Evolutionary conservation across 148 eudicot genomes (phyloP).

Genomic region (Nepenthes mirabilis): DNA sequence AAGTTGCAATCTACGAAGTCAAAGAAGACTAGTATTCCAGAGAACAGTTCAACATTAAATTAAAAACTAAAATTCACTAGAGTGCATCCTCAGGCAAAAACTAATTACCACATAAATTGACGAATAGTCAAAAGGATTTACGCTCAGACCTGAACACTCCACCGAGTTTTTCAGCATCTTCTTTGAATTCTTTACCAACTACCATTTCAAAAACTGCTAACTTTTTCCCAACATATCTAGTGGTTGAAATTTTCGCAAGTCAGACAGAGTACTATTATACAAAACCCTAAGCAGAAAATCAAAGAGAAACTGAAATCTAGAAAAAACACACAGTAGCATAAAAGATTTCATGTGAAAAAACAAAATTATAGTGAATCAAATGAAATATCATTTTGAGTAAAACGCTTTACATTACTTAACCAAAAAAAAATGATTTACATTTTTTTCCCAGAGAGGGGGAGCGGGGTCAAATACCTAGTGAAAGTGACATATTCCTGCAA

Average conservation of each 20-base stretch:
- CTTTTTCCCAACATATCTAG: too few relatives aligned
- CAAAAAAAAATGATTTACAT: background rate
- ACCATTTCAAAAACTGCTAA: too few relatives aligned
- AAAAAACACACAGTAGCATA: too few relatives aligned
- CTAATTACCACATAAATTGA: too few relatives aligned
- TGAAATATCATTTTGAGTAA: constrained; percentile 16
- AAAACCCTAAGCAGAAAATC: constrained; percentile 1
- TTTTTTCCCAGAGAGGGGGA: constrained; percentile 6
- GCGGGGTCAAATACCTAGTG: constrained; percentile 22
- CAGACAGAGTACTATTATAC: background rate
- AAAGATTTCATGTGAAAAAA: background rate
- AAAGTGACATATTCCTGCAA: constrained; percentile 23
- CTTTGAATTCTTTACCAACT: too few relatives aligned
- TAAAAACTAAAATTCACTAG: too few relatives aligned
- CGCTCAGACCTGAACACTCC: background rate
- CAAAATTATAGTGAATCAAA: constrained; percentile 8
- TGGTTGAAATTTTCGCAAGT: background rate
- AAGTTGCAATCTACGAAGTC: constrained; percentile 7
- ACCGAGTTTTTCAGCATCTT: background rate
- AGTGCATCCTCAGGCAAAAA: too few relatives aligned
- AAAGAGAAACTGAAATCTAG: constrained; percentile 1
- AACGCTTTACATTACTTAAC: background rate
- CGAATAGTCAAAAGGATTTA: too few relatives aligned
- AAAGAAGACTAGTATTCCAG: constrained; percentile 2
- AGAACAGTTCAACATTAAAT: constrained; percentile 4